Conservation (phyloP, 2,329 filamentous ascomycete species). For the Grosmannia serpens region DNA sequence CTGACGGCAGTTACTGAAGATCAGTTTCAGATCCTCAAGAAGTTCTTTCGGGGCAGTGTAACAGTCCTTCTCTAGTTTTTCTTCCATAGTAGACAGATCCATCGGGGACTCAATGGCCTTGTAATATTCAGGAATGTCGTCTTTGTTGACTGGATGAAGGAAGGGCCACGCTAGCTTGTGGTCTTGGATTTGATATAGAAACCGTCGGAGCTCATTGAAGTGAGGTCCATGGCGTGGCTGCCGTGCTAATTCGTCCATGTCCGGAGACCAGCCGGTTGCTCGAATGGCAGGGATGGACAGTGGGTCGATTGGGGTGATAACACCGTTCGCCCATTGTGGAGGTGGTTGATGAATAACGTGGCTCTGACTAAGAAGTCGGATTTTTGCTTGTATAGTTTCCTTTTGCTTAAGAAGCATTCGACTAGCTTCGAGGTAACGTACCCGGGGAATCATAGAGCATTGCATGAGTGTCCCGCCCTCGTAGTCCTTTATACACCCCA, state of each 20-base stretch:
- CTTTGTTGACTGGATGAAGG: conserved; percentile 81
- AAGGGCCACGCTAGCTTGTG: conserved; percentile 92
- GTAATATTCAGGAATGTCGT: conserved; percentile 98
- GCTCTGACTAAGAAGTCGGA: conserved; percentile 77
- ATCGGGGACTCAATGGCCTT: conserved; percentile 97
- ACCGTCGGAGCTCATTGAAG: conserved; percentile 83
- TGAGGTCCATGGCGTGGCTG: conserved; percentile 93
- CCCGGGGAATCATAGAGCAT: conserved; percentile 89
- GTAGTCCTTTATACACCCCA: conserved; percentile 99
- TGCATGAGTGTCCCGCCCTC: conserved; percentile 99
- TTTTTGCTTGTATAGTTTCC: conserved; percentile 89
- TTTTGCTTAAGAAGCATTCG: conserved; percentile 97
- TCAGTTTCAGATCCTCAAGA: conserved; percentile 72
- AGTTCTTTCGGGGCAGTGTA: conserved; percentile 91
- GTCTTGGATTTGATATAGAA: conserved; percentile 92
- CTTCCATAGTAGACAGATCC: conserved; percentile 93
- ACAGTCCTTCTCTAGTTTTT: conserved; percentile 83
- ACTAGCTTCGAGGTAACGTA: conserved; percentile 85
- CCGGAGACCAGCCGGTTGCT: conserved; percentile 85
- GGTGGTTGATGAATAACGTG: conserved; percentile 82
- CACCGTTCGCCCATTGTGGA: conserved; percentile 57
- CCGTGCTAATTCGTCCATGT: conserved; percentile 94
- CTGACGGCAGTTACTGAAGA: conserved; percentile 88
- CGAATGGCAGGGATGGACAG: conserved; percentile 80
- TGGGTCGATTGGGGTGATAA: conserved; percentile 66